A percentile compares a stretch with the other conserved stretches of the same genome.
Conservation (phyloP, 495 filamentous ascomycete genomes). For the Aspergillus campestris region DNA sequence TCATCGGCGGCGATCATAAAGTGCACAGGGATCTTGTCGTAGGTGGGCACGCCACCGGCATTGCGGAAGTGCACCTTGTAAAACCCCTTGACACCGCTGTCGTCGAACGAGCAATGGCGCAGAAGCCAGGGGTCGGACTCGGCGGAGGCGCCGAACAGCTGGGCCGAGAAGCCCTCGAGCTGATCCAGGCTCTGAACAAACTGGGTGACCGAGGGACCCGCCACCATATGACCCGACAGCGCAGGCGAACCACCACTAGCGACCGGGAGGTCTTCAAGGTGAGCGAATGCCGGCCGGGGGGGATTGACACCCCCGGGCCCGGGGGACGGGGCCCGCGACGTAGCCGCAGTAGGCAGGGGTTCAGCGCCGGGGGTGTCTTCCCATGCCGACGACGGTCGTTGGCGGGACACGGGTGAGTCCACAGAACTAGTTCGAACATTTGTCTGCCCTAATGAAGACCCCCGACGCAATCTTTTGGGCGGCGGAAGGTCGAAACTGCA, state of each 20-base stretch:
- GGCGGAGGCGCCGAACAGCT: conserved; percentile 27
- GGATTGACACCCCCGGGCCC: background rate
- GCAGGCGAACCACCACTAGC: conserved; percentile 9
- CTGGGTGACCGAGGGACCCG: conserved; percentile 15
- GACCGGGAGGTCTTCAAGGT: conserved; percentile 10
- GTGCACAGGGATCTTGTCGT: conserved; percentile 26
- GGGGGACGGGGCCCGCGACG: background rate
- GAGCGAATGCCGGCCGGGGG: conserved; percentile 5
- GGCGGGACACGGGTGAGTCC: too few species aligned
- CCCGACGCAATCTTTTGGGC: conserved; percentile 15
- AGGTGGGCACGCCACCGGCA: conserved; percentile 27
- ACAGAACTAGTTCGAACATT: too few species aligned
- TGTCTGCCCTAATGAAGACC: background rate
- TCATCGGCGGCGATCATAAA: conserved; percentile 27
- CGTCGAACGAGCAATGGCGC: conserved; percentile 29
- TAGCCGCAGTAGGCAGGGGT: background rate
- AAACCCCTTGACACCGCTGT: conserved; percentile 25
- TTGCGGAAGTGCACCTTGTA: conserved; percentile 31
- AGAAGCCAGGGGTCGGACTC: conserved; percentile 33
- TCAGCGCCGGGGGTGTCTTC: background rate
- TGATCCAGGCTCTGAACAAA: conserved; percentile 29
- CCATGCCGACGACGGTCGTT: background rate
- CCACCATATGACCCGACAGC: conserved; percentile 6
- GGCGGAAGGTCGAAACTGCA: conserved; percentile 27
- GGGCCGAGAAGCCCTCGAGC: conserved; percentile 22